phyloP scores from a whole-genome alignment of 2,329 filamentous ascomycete genomes.

The Cladobotryum mycophilum region DNA sequence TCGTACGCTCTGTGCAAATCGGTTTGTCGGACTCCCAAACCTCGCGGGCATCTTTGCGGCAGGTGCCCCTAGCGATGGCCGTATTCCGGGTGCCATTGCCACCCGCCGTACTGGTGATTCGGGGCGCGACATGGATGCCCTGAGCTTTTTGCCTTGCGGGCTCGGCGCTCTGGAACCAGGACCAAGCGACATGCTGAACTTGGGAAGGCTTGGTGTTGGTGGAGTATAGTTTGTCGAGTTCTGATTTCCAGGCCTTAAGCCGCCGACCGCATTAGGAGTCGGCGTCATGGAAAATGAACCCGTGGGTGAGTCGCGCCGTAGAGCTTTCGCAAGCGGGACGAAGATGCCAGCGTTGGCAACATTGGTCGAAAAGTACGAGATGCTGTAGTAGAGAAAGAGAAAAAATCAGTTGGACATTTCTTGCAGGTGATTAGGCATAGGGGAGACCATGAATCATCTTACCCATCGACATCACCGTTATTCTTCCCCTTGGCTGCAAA shows the following conservation, averaged over 20 bases:
- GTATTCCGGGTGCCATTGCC: conserved; percentile 54
- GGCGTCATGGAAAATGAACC: conserved; percentile 60
- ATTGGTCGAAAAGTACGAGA: conserved; percentile 75
- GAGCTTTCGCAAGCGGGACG: conserved; percentile 75
- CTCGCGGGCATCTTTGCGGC: conserved; percentile 28
- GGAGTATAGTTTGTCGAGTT: conserved; percentile 57
- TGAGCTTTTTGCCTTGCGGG: conserved; percentile 63
- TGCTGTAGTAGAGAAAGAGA: conserved; percentile 29
- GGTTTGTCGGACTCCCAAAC: conserved; percentile 42
- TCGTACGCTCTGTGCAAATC: conserved; percentile 58
- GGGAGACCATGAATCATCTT: conserved; percentile 28
- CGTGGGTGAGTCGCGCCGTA: conserved; percentile 55
- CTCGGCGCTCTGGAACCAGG: conserved; percentile 62
- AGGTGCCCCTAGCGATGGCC: conserved; percentile 52
- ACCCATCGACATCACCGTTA: conserved; percentile 93
- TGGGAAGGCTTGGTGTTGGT: conserved; percentile 59
- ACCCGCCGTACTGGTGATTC: conserved; percentile 75
- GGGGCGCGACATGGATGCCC: conserved; percentile 76
- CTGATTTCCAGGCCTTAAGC: conserved; percentile 48
- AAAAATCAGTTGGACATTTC: neutral
- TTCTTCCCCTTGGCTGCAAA: conserved; percentile 87
- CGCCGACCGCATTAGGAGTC: conserved; percentile 53
- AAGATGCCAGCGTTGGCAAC: conserved; percentile 86
- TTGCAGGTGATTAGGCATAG: neutral
- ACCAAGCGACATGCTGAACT: conserved; percentile 85